Evolutionary conservation across 768 basidiomycete species (phyloP).

Genomic region (Mycena vulgaris): DNA sequence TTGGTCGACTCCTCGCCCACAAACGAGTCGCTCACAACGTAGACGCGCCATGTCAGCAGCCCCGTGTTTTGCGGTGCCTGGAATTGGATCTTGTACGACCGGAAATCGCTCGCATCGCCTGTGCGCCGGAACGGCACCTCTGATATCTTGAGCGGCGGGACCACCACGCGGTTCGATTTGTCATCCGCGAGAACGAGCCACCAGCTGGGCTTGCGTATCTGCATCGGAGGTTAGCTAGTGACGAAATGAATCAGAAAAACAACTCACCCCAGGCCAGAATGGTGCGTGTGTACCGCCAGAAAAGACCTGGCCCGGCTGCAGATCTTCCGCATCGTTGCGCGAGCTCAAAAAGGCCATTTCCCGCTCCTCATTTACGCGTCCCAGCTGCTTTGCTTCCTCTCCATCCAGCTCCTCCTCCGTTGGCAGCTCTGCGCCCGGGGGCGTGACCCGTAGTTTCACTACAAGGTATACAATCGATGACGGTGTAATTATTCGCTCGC

Average conservation of each 20-base stretch:
- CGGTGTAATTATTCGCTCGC: constrained; percentile 90
- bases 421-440: constrained; percentile 58
- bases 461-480: constrained; percentile 90
- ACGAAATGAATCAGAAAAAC: background rate
- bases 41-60: constrained; percentile 90
- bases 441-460: constrained; percentile 84
- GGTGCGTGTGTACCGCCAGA: constrained; percentile 88
- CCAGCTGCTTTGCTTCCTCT: constrained; percentile 63
- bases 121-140: constrained; percentile 80
- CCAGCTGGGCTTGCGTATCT: constrained; percentile 94
- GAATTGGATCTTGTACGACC: constrained; percentile 93
- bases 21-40: constrained; percentile 90
- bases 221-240: constrained; percentile 13
- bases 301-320: constrained; percentile 56
- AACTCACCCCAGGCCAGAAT: constrained; percentile 88
- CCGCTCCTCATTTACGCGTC: constrained; percentile 67
- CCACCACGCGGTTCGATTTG: constrained; percentile 87
- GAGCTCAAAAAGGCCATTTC: constrained; percentile 81
- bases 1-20: constrained; percentile 83
- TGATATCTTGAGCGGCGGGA: constrained; percentile 86
- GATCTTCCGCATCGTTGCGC: constrained; percentile 74
- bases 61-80: constrained; percentile 92
- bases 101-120: constrained; percentile 70
- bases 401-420: constrained; percentile 59
- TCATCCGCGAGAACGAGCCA: constrained; percentile 93